These are phyloP conservation scores for Kregervanrija fluxuum DNA, from an alignment of 805 yeast species.

Conservation along the genomic window DNA sequence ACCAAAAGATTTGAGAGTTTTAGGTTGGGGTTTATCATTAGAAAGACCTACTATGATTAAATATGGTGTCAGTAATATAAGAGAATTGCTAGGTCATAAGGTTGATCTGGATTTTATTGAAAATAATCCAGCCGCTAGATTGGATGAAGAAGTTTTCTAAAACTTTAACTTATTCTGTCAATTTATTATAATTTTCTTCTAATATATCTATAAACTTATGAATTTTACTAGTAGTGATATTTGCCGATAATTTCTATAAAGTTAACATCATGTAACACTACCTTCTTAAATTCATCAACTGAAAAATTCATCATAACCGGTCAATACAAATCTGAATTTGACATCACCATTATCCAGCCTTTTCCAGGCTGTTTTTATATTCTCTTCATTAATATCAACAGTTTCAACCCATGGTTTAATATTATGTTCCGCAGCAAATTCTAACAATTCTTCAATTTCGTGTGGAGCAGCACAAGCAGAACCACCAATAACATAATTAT, in stretches of 20 bases:
- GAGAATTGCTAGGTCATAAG: conserved; percentile 96
- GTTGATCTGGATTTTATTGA: conserved; percentile 92
- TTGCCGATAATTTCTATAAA: no score
- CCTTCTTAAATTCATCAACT: background rate
- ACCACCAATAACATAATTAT: conserved; percentile 16
- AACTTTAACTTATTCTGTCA: no score
- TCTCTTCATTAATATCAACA: conserved; percentile 36
- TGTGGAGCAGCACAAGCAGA: conserved; percentile 34
- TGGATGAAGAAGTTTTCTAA: conserved; percentile 64
- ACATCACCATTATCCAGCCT: conserved; percentile 43
- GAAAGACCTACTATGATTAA: conserved; percentile 99
- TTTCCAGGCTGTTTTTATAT: conserved; percentile 35
- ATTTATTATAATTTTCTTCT: no score
- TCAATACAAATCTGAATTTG: conserved; percentile 45
- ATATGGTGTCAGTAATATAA: conserved; percentile 89
- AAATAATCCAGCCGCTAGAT: conserved; percentile 94
- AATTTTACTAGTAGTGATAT: no score
- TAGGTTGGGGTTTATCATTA: conserved; percentile 95
- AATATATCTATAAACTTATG: no score
- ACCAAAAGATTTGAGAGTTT: conserved; percentile 86
- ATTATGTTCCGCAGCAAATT: conserved; percentile 38
- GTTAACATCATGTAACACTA: no score
- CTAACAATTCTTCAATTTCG: conserved; percentile 40
- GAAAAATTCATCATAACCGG: conserved; percentile 34
- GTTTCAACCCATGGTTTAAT: conserved; percentile 46